Evolutionary conservation across 2,329 filamentous ascomycete species (phyloP), one percentile per base, ranked within the genome.

Genomic region (Mollisia scopiformis): DNA sequence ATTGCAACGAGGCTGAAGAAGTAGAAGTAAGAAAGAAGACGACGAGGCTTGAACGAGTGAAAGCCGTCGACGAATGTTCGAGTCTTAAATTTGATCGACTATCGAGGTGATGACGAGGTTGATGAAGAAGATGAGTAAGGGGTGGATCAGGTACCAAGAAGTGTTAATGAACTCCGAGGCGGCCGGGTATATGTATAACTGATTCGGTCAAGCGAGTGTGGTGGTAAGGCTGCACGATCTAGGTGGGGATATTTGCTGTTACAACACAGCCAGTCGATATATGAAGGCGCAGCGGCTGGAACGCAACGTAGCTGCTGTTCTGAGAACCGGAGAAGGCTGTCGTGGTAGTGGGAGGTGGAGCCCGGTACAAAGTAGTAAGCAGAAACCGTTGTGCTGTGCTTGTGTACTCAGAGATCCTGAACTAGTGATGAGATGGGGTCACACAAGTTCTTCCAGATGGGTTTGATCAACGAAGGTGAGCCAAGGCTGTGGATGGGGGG

Each of bases 1-100:
- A 97, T 97, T 83, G 75, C 71, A 72, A 67, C 68, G 67, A 75
- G 67, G 69, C 37, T 55, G 43, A 53, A 52, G 61, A 63, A 58
- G 55, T 50, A 58, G 52, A 51, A 43, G 55, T n/a, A 56, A 58
- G 58, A 67, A 61, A 70, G 70, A 74, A 74, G 72, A 71, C 71
- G 72, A 76, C 71, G 70, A 68, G 65, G 67, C 68, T 73, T 73
- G 69, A 72, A 72, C 71, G 69, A 73, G 72, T 72, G 71, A 73
- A 73, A 73, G 71, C 71, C 70, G 62, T 65, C 67, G 69, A 66
- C 67, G 58, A 68, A 55, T 54, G 55, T 67, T 66, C 59, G 65
- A 56, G 64, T 63, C 55, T 66, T 66, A 65, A 58, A 49, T 43
- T 47, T 49, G 59, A 55, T 62, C 50, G 63, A 66, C 57, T 50